These are phyloP conservation scores for Linaria vulgaris DNA, from an alignment of 257 asterid species.

Conservation along the genomic window DNA sequence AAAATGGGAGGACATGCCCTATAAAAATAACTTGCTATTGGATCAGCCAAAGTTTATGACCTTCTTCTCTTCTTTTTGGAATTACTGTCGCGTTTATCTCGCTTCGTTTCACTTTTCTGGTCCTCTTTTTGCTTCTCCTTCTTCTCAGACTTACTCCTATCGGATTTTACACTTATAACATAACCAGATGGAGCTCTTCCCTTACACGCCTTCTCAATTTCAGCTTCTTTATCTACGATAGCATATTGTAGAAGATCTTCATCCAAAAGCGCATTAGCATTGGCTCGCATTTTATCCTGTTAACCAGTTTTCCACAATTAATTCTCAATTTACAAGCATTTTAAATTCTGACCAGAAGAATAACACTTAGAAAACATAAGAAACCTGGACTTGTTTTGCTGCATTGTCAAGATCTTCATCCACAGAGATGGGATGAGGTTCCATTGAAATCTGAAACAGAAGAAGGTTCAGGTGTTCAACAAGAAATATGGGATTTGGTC, in stretches of 20 bases:
- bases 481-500: not conserved
- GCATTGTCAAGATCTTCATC: slow-evolving; percentile 84
- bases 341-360: not conserved
- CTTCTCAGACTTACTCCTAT: slow-evolving; percentile 39
- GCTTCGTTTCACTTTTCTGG: slow-evolving; percentile 47
- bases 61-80: slow-evolving; percentile 68
- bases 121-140: slow-evolving; percentile 26
- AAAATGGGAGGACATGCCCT: not conserved
- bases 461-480: not conserved
- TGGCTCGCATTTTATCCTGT: slow-evolving; percentile 61
- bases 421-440: slow-evolving; percentile 68
- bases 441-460: slow-evolving; percentile 55
- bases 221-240: slow-evolving; percentile 64
- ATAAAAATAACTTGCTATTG: not conserved
- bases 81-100: slow-evolving; percentile 47
- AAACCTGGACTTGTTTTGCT: slow-evolving; percentile 74
- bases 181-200: slow-evolving; percentile 52
- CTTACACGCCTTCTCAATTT: slow-evolving; percentile 64
- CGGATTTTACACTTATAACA: slow-evolving; percentile 64
- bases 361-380: slow-evolving; percentile 1
- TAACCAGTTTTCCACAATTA: too few relatives aligned
- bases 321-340: slow-evolving; percentile 11
- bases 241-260: slow-evolving; percentile 71
- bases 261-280: slow-evolving; percentile 42
- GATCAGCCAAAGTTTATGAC: slow-evolving; percentile 6